Percentiles rank a stretch among this genome's conserved stretches.
Evolutionary conservation across 2,329 filamentous ascomycete genomes (phyloP).

Genomic region (Ophiostoma himal-ulmi): DNA sequence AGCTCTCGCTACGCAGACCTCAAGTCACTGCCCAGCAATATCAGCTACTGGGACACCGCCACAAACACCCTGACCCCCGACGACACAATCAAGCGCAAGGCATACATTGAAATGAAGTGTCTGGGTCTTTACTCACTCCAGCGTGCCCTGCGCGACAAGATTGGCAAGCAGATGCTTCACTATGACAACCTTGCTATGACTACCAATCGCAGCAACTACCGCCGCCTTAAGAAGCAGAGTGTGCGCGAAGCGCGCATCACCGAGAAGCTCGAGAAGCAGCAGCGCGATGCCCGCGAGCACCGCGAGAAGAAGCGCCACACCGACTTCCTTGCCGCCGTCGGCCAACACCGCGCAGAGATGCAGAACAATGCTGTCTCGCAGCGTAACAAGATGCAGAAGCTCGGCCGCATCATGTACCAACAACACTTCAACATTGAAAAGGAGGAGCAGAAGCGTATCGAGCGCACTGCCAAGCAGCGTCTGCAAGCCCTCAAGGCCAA

Average conservation of each 20-base stretch:
- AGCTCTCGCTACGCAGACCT: constrained; percentile 77
- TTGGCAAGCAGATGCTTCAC: constrained; percentile 87
- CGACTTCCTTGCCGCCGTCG: constrained; percentile 83
- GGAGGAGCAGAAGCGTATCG: constrained; percentile 97
- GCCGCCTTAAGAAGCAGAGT: constrained; percentile 95
- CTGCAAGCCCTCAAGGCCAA: constrained; percentile 96
- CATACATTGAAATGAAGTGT: constrained; percentile 92
- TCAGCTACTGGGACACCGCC: constrained; percentile 78
- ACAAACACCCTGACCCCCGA: constrained; percentile 64
- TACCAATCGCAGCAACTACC: constrained; percentile 83
- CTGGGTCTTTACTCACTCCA: constrained; percentile 85
- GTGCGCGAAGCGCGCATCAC: constrained; percentile 93
- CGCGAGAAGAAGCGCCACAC: constrained; percentile 97
- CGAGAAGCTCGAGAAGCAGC: constrained; percentile 98
- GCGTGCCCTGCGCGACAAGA: constrained; percentile 73
- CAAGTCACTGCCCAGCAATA: constrained; percentile 74
- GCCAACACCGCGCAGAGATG: constrained; percentile 75
- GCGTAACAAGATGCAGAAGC: constrained; percentile 71
- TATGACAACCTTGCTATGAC: constrained; percentile 97
- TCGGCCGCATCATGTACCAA: constrained; percentile 79
- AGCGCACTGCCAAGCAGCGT: constrained; percentile 98
- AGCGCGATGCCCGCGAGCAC: constrained; percentile 88
- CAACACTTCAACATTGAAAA: constrained; percentile 97
- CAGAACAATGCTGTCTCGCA: constrained; percentile 60
- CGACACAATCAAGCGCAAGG: constrained; percentile 77